Base-by-base conservation (phyloP, 257 asterid genomes). In the Ophiorrhiza pumila region DNA sequence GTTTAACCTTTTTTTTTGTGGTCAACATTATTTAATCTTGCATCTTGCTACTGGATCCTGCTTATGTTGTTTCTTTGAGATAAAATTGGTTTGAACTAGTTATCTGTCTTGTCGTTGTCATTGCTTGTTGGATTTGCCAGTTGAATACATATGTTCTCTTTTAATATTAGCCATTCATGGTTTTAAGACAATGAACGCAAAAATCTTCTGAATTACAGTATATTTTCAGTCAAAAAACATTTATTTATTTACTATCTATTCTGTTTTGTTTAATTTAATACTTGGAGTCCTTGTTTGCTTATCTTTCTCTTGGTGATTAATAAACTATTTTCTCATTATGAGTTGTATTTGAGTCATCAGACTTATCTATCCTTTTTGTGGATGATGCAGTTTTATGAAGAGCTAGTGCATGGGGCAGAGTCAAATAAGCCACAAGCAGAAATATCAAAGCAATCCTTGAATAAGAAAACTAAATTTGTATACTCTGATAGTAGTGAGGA, bases 391-490 rank as follows among this genome's bases (percentile, higher is more conserved):
- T 95, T 84, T 80, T 89, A 67, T 53, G 99, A 95, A 69, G 99
- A 95, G 78, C 88, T 92, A 71, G 63, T 90, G 72, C 89, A 87
- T 62, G 97, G 95, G 39, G 74, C 69, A 63, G 86, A 77, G 65
- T 67, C 84, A 25, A 82, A 35, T 63, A 69, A 62, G 55, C 82
- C 68, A 73, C 80, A 80, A 29, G 77, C 73, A 64, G 87, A 82
- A 74, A 68, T 76, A 66, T 32, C 85, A 39, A 82, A 82, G 75
- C 87, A 84, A 80, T 83, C 89, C 58, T 18, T 65, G 68, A 92
- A 95, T 88, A 95, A 92, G 87, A 75, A 87, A 76, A 92, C 64
- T 61, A 93, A 92, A 77, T 95, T 95, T 46, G 34, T 80, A 31
- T 79, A 79, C 85, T 87, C 98, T 50, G 96, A 87, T 81, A 85